phyloP scores from a whole-genome alignment of 2,329 filamentous ascomycete species.

The Hysterium pulicare region DNA sequence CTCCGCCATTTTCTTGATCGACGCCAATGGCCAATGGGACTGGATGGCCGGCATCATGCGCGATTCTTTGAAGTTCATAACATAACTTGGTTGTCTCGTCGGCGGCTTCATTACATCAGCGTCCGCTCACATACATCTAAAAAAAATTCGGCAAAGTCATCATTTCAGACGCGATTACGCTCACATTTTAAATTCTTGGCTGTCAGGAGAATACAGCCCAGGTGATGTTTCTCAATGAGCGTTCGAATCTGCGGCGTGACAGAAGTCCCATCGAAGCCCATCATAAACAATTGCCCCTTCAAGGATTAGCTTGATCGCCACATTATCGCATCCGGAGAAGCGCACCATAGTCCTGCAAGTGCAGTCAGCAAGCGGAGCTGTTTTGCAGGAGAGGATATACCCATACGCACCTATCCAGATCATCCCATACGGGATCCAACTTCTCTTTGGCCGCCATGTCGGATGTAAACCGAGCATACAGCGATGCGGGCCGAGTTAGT shows the following conservation, averaged over 20 bases:
- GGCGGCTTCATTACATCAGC: conserved; percentile 61
- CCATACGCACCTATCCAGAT: conserved; percentile 66
- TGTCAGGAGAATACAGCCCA: conserved; percentile 82
- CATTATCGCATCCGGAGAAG: background rate
- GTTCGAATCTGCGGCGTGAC: conserved; percentile 79
- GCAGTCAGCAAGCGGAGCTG: conserved; percentile 32
- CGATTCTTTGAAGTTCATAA: conserved; percentile 88
- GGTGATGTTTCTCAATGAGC: conserved; percentile 77
- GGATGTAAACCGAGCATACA: conserved; percentile 48
- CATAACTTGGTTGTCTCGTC: conserved; percentile 85
- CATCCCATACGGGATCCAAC: conserved; percentile 61
- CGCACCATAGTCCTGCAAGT: conserved; percentile 44
- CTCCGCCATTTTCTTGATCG: conserved; percentile 96
- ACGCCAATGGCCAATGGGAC: conserved; percentile 86
- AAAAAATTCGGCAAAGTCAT: conserved; percentile 10
- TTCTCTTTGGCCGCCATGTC: conserved; percentile 45
- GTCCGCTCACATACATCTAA: too few species aligned
- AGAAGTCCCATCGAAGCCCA: conserved; percentile 82
- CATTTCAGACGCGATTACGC: conserved; percentile 15
- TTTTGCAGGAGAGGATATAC: conserved; percentile 23
- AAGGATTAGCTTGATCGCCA: conserved; percentile 40
- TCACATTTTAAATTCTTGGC: conserved; percentile 83
- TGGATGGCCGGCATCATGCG: conserved; percentile 83
- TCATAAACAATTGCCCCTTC: conserved; percentile 75
- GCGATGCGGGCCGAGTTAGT: background rate